phyloP scores from a whole-genome alignment of 371 early-diverging fungal species.

The Syncephalastrum sp. region DNA sequence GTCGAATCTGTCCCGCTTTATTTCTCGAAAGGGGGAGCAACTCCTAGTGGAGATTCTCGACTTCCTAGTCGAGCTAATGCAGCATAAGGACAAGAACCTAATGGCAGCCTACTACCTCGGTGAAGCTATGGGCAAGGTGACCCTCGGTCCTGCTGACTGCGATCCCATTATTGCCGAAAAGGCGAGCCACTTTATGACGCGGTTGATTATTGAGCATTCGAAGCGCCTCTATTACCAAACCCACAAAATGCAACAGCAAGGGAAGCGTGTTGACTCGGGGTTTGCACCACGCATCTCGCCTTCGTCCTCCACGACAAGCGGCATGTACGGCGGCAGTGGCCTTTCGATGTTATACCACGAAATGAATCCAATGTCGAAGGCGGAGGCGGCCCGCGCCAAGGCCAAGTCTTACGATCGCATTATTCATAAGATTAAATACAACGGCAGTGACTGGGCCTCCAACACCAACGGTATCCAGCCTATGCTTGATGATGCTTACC shows the following conservation, averaged over 20 bases:
- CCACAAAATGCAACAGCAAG: conserved; percentile 10
- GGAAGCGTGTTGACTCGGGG: conserved; percentile 26
- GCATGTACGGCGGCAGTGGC: too few species aligned
- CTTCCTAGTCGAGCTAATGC: conserved; percentile 41
- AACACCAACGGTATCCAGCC: conserved; percentile 24
- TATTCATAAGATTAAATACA: conserved; percentile 18
- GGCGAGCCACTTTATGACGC: conserved; percentile 42
- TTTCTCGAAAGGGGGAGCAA: conserved; percentile 27
- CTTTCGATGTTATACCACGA: conserved; percentile 10
- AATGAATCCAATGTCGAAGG: conserved; percentile 26
- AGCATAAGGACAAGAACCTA: conserved; percentile 36
- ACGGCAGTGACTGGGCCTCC: conserved; percentile 30
- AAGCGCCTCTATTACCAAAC: conserved; percentile 20
- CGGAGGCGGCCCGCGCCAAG: conserved; percentile 36
- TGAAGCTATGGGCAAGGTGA: conserved; percentile 48
- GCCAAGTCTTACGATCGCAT: conserved; percentile 37
- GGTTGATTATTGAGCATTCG: conserved; percentile 46
- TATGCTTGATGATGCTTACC: conserved; percentile 36
- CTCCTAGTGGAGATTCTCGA: conserved; percentile 40
- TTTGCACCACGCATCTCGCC: conserved; percentile 13
- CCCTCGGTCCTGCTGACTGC: conserved; percentile 42
- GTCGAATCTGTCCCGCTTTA: conserved; percentile 26
- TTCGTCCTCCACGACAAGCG: conserved; percentile 8
- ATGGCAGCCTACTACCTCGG: conserved; percentile 45
- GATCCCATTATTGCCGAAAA: conserved; percentile 43